These are phyloP conservation scores for Fraxinus cuspidata DNA, from an alignment of 257 asterid genomes.

Conservation along the genomic window DNA sequence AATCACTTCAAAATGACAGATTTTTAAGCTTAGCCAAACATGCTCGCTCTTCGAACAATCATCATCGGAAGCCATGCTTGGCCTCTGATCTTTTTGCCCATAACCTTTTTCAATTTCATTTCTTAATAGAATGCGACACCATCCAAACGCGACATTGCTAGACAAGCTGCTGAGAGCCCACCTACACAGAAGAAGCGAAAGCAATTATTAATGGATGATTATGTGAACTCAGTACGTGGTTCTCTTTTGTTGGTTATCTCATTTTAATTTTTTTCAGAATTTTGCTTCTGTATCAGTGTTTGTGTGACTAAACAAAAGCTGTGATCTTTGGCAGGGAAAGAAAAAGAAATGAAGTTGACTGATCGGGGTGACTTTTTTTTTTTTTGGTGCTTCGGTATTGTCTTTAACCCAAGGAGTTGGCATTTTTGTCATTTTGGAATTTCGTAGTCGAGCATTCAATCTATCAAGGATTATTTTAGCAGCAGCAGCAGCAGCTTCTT, in stretches of 20 bases:
- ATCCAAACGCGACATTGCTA: constrained; percentile 68
- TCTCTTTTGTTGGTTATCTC: neutral
- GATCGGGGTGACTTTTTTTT: neutral
- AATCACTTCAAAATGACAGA: too few species aligned
- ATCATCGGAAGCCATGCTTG: neutral
- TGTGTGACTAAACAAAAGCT: neutral
- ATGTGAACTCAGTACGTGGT: constrained; percentile 62
- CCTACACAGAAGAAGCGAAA: constrained; percentile 73
- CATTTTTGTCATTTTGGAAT: neutral
- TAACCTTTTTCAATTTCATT: neutral
- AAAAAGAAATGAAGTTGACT: constrained; percentile 54
- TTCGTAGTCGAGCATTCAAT: neutral
- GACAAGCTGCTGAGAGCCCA: constrained; percentile 85
- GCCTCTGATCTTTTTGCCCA: neutral
- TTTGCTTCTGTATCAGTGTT: neutral
- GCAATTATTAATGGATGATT: constrained; percentile 77
- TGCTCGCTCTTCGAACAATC: neutral
- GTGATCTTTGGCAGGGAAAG: constrained; percentile 54
- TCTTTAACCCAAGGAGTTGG: neutral
- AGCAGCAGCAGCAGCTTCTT: neutral
- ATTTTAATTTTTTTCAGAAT: neutral
- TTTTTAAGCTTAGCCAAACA: neutral
- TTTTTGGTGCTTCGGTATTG: neutral
- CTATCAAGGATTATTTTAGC: neutral
- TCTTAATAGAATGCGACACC: constrained; percentile 58